phyloP scores from a whole-genome alignment of 352 stramenopile genomes.

The Phytophthora cryptogea region DNA sequence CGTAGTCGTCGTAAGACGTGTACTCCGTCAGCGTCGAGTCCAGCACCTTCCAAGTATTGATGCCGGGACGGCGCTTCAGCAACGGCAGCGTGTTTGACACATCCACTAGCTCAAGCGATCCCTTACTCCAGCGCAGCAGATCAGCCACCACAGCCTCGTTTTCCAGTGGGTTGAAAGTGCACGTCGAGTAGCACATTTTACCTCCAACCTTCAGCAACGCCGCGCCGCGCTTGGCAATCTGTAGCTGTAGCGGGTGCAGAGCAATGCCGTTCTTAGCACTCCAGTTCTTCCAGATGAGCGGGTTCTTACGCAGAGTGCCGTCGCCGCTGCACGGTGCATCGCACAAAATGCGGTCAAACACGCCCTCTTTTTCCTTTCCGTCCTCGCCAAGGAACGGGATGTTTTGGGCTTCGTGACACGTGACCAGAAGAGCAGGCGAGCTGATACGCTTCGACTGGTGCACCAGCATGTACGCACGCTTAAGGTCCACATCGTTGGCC shows the following conservation, averaged over 20 bases:
- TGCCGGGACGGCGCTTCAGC: slow-evolving; percentile 87
- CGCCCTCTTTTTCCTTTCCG: slow-evolving; percentile 56
- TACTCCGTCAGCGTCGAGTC: slow-evolving; percentile 87
- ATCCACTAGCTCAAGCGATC: slow-evolving; percentile 92
- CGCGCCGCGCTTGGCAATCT: slow-evolving; percentile 94
- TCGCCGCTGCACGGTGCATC: slow-evolving; percentile 99
- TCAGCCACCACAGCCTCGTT: slow-evolving; percentile 99
- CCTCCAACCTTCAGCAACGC: slow-evolving; percentile 93
- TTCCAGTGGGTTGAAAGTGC: slow-evolving; percentile 99
- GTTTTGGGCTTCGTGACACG: slow-evolving; percentile 95
- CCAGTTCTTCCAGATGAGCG: slow-evolving; percentile 96
- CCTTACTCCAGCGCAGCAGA: slow-evolving; percentile 92
- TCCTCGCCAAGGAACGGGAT: slow-evolving; percentile 92
- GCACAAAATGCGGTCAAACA: slow-evolving; percentile 98
- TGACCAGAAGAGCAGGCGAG: slow-evolving; percentile 94
- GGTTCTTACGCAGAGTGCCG: slow-evolving; percentile 98
- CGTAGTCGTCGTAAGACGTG: slow-evolving; percentile 71
- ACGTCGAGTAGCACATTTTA: slow-evolving; percentile 97
- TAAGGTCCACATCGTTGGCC: slow-evolving; percentile 97
- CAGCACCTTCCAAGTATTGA: slow-evolving; percentile 94
- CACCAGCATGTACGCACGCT: slow-evolving; percentile 98
- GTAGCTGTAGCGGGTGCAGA: slow-evolving; percentile 95
- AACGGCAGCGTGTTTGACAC: slow-evolving; percentile 73
- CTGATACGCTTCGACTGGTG: slow-evolving; percentile 97
- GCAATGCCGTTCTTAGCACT: slow-evolving; percentile 88